phyloP scores from a whole-genome alignment of 1,284 basidiomycete genomes.

The Melanopsichium pennsylvanicum region DNA sequence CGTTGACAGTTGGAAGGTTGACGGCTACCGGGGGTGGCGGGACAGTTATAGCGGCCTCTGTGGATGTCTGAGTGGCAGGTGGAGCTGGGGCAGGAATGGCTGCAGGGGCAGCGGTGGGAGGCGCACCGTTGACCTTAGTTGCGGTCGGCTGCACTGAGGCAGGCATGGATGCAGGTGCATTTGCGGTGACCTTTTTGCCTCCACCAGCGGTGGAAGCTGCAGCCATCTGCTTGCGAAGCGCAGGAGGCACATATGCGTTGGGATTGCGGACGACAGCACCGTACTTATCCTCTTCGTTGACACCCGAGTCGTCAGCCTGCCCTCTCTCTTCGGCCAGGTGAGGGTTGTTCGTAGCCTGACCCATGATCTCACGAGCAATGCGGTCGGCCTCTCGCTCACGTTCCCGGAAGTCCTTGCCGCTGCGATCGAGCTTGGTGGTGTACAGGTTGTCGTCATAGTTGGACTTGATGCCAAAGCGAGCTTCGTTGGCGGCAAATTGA shows the following conservation, averaged over 20 bases:
- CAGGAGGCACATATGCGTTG: constrained; percentile 91
- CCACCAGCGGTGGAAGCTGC: constrained; percentile 41
- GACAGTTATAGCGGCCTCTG: constrained; percentile 14
- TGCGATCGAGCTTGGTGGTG: constrained; percentile 91
- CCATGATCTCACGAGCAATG: constrained; percentile 89
- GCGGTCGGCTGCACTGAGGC: constrained; percentile 5
- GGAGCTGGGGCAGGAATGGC: constrained; percentile 22
- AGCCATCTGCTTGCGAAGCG: constrained; percentile 70
- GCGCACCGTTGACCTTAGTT: constrained; percentile 32
- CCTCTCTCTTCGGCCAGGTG: constrained; percentile 92
- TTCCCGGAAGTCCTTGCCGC: constrained; percentile 84
- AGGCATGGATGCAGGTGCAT: constrained; percentile 22
- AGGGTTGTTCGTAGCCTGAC: constrained; percentile 71
- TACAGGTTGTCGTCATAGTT: constrained; percentile 93
- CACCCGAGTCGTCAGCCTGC: constrained; percentile 75
- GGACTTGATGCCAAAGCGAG: constrained; percentile 88
- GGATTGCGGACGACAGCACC: constrained; percentile 87
- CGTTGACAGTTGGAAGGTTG: constrained; percentile 32
- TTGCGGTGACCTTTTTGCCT: constrained; percentile 44
- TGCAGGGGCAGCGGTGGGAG: constrained; percentile 10
- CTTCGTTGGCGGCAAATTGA: constrained; percentile 93
- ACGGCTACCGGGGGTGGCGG: constrained; percentile 11
- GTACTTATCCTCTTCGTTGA: constrained; percentile 97
- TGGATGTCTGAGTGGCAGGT: background rate
- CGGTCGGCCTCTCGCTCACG: constrained; percentile 85